A percentile compares a stretch with the other conserved stretches of the same genome.
phyloP scores from a whole-genome alignment of 768 basidiomycete species.

The Psilocybe cubensis region DNA sequence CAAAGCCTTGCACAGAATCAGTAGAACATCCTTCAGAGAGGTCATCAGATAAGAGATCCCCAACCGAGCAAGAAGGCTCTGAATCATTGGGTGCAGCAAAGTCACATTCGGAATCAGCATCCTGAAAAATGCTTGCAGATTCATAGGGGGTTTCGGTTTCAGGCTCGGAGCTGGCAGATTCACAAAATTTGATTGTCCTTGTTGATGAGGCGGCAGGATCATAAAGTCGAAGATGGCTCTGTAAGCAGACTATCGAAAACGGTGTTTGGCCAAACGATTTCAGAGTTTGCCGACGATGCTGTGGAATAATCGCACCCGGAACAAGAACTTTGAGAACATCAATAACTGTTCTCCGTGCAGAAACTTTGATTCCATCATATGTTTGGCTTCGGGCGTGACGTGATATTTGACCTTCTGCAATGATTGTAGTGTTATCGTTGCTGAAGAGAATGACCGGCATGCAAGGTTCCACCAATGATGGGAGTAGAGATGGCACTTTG shows the following conservation, averaged over 20 bases:
- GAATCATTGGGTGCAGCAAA: too few relatives aligned
- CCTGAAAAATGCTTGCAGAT: too few relatives aligned
- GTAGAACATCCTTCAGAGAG: background rate
- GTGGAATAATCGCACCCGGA: slow-evolving; percentile 20
- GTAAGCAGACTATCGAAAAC: slow-evolving; percentile 17
- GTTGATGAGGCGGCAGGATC: background rate
- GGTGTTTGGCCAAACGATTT: slow-evolving; percentile 15
- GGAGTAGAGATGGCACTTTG: slow-evolving; percentile 20
- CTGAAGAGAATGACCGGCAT: slow-evolving; percentile 18
- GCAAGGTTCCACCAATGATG: background rate
- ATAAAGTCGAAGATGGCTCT: slow-evolving; percentile 10
- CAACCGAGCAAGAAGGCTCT: too few relatives aligned
- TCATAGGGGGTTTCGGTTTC: too few relatives aligned
- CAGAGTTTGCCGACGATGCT: slow-evolving; percentile 16
- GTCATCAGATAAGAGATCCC: background rate
- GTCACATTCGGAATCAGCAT: too few relatives aligned
- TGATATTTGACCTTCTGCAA: slow-evolving; percentile 11
- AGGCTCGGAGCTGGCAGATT: background rate
- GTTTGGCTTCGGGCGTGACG: background rate
- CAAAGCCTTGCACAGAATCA: background rate
- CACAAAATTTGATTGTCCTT: background rate
- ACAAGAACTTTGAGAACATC: slow-evolving; percentile 12
- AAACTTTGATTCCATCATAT: slow-evolving; percentile 10
- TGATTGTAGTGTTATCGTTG: slow-evolving; percentile 13
- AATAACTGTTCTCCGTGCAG: slow-evolving; percentile 4